These are phyloP conservation scores for Populus hybrid DNA, from an alignment of 441 rosid species.

Conservation along the genomic window DNA sequence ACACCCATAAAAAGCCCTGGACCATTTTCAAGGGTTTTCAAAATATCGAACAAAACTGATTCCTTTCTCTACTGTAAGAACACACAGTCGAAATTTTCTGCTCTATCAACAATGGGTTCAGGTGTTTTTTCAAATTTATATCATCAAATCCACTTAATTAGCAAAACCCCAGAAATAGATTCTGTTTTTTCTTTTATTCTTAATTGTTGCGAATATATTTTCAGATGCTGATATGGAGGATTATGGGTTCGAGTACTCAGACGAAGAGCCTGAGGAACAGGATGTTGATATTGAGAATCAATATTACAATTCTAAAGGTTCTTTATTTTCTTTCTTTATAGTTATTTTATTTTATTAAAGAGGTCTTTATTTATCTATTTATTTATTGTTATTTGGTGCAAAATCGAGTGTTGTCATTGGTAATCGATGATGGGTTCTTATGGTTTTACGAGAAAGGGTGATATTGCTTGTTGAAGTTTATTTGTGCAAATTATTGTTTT, in stretches of 20 bases:
- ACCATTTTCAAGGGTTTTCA: neutral
- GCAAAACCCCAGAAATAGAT: neutral
- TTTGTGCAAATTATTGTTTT: neutral
- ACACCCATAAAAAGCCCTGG: neutral
- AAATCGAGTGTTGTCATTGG: neutral
- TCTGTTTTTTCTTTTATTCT: neutral
- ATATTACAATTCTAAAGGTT: constrained; percentile 94
- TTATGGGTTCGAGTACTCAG: constrained; percentile 96
- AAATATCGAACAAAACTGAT: neutral
- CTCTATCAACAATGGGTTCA: neutral
- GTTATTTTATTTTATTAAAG: neutral
- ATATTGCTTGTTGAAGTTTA: neutral
- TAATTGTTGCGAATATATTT: neutral
- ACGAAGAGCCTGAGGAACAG: constrained; percentile 97
- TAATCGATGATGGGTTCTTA: neutral
- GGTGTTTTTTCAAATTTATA: neutral
- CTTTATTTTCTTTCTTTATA: neutral
- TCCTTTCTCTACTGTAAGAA: neutral
- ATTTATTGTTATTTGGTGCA: neutral
- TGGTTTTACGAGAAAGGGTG: neutral
- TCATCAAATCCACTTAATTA: neutral
- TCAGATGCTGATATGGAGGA: constrained; percentile 99
- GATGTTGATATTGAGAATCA: constrained; percentile 98
- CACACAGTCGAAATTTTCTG: neutral
- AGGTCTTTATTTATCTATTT: neutral